Evolutionary conservation across 1,284 basidiomycete species (phyloP), one percentile per base, ranked within the genome.

Genomic region (Rhodotorula sp.): DNA sequence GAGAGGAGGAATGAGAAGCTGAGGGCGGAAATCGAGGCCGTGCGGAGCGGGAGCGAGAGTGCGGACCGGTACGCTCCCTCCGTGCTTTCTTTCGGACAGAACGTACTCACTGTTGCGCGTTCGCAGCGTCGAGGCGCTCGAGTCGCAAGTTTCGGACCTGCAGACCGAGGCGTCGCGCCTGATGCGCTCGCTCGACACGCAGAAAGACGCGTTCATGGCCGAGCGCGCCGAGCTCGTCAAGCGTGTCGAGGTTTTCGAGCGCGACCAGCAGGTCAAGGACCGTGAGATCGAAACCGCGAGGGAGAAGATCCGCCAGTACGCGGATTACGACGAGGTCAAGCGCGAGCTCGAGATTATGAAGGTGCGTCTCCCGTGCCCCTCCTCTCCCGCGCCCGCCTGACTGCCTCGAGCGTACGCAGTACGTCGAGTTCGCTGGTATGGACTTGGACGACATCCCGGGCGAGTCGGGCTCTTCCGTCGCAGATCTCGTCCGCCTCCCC

Each of bases 301-400:
- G 78, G 81, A 83, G 54, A 88, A 88, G 76, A 83, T 96, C 55
- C 88, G 87, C 79, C 87, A 88, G 76, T 91, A 90, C 77, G 82
- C 82, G 8, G 92, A 97, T 81, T 97, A 97, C 78, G 94, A 97
- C 78, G 94, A 97, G 83, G 89, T 97, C 80, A 97, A 97, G 84
- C 89, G 94, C 55, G 95, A 97, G 81, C 86, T 97, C 34, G 94
- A 94, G 79, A 96, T 97, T 77, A 92, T 97, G 91, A 97, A 97
- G 88, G 94, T 92, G 65, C 36, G 84, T 15, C n/a, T 77, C 4
- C 13, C 0, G 4, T 2, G 21, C 5, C 21, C 13, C 32, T 27
- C 8, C 39, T 8, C 12, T 12, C 54, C 15, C 17, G 3, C 3
- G 3, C 32, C 15, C 12, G 29, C 13, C 53, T 63, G n/a, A 32